Evolutionary conservation across 2,329 filamentous ascomycete genomes (phyloP), one percentile per base, ranked within the genome.

Genomic region (Endocalyx cinctus): DNA sequence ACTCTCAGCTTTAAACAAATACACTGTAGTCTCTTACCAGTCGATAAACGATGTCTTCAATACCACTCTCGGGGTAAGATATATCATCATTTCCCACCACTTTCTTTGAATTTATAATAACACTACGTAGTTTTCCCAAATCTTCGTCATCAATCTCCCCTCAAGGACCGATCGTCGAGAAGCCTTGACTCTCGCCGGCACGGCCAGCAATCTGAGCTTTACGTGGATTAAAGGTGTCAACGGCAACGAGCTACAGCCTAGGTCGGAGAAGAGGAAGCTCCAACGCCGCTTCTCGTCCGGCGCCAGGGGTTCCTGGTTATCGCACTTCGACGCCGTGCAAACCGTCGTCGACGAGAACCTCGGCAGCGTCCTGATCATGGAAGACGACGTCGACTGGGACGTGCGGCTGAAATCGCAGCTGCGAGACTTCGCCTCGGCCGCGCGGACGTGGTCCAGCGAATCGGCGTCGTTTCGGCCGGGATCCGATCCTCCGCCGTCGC

Each of bases 331-430:
- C 27, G 57, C 54, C 0, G 15, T 51, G 6, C 31, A 36, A 32
- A 60, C 58, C 15, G 55, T 76, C 10, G 58, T 75, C 10, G 54
- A 63, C n/a, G 51, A 63, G 10, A 62, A 65, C 25, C 43, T 72
- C 3, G 54, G 59, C 2, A 69, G 66, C 2, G 71, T 69, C 0
- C 52, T 77, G 2, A 69, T 77, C 17, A 48, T 77, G 17, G 74
- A 78, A 45, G 73, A 77, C 44, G 73, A 77, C 35, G 62, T 66
- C 14, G 73, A 78, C 52, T 78, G 74, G 74, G 74, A 77, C 35
- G 51, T 76, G 10, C 56, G 62, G 1, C 49, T 77, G 16, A 68
- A 69, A 19, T 32, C 52, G 0, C 73, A 78, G 44, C 59, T 77
- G 12, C 56, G 46, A 17, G 41, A 55, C 28, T 63, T 69, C 23